A percentile compares a stretch with the other conserved stretches of the same genome.
These are phyloP conservation scores for Nannizzia gypsea DNA, from an alignment of 2,329 filamentous ascomycete genomes.

Conservation along the genomic window DNA sequence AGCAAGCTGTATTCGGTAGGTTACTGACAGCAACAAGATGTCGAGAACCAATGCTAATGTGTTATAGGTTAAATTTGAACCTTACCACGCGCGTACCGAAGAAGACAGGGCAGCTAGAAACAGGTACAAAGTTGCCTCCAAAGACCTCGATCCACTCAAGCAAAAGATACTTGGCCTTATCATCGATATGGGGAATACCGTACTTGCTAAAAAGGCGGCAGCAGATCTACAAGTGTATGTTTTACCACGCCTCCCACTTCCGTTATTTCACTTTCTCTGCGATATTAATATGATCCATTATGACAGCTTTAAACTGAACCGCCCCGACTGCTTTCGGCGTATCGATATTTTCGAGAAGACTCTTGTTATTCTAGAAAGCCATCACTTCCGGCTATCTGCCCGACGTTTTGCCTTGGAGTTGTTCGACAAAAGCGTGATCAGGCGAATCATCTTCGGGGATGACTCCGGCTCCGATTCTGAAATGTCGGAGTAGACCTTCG, in stretches of 20 bases:
- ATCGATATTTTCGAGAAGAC: conserved; percentile 72
- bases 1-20: conserved; percentile 63
- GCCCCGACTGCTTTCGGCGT: conserved; percentile 62
- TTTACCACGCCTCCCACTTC: too few relatives aligned
- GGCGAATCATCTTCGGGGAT: conserved; percentile 70
- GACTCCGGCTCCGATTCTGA: conserved; percentile 37
- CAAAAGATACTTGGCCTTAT: conserved; percentile 71
- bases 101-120: conserved; percentile 32
- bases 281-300: background rate
- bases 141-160: conserved; percentile 51
- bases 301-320: conserved; percentile 57
- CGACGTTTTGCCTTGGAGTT: conserved; percentile 85
- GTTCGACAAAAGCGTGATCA: conserved; percentile 81
- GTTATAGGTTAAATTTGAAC: conserved; percentile 25
- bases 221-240: conserved; percentile 57
- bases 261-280: too few relatives aligned
- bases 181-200: conserved; percentile 82
- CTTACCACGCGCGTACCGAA: conserved; percentile 32
- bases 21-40: conserved; percentile 20
- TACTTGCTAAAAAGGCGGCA: conserved; percentile 77
- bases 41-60: background rate
- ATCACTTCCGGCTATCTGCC: conserved; percentile 77
- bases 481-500: conserved; percentile 6
- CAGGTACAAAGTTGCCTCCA: conserved; percentile 46
- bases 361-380: conserved; percentile 71